phyloP scores from a whole-genome alignment of 306 rosid genomes.

The Dryas octopetala region DNA sequence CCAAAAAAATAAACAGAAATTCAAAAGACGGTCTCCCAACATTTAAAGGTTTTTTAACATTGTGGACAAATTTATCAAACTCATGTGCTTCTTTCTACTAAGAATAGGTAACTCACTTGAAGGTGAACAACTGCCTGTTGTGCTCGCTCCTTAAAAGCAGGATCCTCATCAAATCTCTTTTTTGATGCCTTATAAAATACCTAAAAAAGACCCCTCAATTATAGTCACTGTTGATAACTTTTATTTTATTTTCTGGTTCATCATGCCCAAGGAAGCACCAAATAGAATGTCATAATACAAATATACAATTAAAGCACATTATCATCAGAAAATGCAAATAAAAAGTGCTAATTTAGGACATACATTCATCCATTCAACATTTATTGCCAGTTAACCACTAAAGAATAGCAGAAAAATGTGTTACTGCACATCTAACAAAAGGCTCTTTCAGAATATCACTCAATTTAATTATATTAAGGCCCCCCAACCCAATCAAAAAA shows the following conservation, averaged over 20 bases:
- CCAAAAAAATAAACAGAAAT: not conserved
- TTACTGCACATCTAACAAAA: not conserved
- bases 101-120: constrained; percentile 53
- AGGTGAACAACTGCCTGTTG: constrained; percentile 86
- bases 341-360: not conserved
- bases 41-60: not conserved
- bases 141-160: constrained; percentile 81
- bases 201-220: constrained; percentile 38
- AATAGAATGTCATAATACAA: not conserved
- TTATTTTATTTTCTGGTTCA: constrained; percentile 9
- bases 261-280: not conserved
- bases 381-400: no score
- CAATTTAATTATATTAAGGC: no score
- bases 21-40: not conserved
- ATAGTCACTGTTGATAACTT: constrained; percentile 13
- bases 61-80: constrained; percentile 11
- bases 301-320: not conserved
- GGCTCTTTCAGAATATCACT: not conserved
- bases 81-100: not conserved
- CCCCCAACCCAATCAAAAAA: no score
- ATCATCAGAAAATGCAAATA: not conserved
- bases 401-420: no score
- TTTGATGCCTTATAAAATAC: constrained; percentile 87
- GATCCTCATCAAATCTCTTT: constrained; percentile 75
- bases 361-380: no score